Evolutionary conservation across 495 filamentous ascomycete genomes (phyloP), one percentile per base, ranked within the genome.

Genomic region (Talaromyces stipitatus): DNA sequence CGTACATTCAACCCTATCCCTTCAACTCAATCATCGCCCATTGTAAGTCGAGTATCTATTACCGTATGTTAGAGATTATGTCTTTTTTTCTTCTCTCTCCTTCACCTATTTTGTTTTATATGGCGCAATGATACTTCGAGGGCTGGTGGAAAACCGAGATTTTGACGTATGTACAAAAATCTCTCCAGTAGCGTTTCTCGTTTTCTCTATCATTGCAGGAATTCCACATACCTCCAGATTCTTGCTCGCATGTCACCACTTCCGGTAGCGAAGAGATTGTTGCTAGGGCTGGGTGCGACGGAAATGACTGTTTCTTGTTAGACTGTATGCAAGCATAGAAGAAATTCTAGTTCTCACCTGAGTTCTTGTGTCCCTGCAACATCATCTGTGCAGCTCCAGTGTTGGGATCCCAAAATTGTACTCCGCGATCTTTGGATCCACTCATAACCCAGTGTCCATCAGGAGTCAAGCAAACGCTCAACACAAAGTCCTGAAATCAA

Each of bases 301-400:
- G 87, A 91, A 65, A 95, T 94, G 56, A 95, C 90, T 85, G 58
- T 66, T 60, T 30, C 60, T 30, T 55, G 60, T 67, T 60, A 68
- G 59, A 59, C 58, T 54, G 61, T 58, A 63, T 45, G 54, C 16
- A 27, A n/a, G 32, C 18, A 24, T 18, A 7, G 9, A 26, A 56
- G 61, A 23, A 56, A 43, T 16, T 41, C n/a, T 41, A n/a, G n/a
- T 18, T 71, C 78, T 65, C 65, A 86, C 83, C 83, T 28, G 88
- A 91, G 73, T 95, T 94, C 76, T 92, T 92, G 69, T 95, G 91
- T 27, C 91, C 90, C 69, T 95, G 90, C 53, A 95, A 82, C 89
- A 92, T 94, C 72, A 95, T 83, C 69, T 95, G 90, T 5, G 90
- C 88, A 64, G 86, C 85, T 11, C 90, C 91, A 47, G 88, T 94